Evolutionary conservation across 202 grass and related monocot genomes (phyloP).

Genomic region (Schoenoplectus tabernaemontani): DNA sequence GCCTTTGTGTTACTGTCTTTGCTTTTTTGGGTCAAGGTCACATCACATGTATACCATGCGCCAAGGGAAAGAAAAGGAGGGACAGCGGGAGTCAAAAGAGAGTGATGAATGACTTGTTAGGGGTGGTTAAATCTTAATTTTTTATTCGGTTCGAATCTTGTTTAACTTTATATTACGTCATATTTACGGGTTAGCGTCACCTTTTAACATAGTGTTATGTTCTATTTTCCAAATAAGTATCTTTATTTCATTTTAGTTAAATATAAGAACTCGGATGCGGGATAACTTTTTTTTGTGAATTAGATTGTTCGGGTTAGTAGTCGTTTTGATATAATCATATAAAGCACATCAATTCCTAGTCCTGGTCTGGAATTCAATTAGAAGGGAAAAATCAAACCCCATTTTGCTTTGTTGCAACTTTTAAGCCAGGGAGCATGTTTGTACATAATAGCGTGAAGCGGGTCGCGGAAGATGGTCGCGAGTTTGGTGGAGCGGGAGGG

Average conservation of each 20-base stretch:
- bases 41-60: conserved; percentile 5
- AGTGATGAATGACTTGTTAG: background rate
- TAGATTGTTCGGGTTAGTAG: too few relatives aligned
- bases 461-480: background rate
- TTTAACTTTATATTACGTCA: background rate
- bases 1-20: background rate
- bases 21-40: background rate
- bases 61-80: background rate
- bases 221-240: too few relatives aligned
- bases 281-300: too few relatives aligned
- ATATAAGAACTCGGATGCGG: too few relatives aligned
- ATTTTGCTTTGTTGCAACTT: too few relatives aligned
- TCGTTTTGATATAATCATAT: too few relatives aligned
- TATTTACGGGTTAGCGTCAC: too few relatives aligned
- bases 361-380: too few relatives aligned
- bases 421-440: background rate
- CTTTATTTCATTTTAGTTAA: too few relatives aligned
- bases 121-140: background rate
- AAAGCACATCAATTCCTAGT: too few relatives aligned
- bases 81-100: background rate
- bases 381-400: too few relatives aligned
- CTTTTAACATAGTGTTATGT: too few relatives aligned
- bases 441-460: background rate
- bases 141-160: background rate
- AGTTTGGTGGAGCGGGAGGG: background rate